Percentiles rank a stretch among this genome's conserved stretches.
Conservation (phyloP, 2,329 filamentous ascomycete species). For the Zarea fungicola region DNA sequence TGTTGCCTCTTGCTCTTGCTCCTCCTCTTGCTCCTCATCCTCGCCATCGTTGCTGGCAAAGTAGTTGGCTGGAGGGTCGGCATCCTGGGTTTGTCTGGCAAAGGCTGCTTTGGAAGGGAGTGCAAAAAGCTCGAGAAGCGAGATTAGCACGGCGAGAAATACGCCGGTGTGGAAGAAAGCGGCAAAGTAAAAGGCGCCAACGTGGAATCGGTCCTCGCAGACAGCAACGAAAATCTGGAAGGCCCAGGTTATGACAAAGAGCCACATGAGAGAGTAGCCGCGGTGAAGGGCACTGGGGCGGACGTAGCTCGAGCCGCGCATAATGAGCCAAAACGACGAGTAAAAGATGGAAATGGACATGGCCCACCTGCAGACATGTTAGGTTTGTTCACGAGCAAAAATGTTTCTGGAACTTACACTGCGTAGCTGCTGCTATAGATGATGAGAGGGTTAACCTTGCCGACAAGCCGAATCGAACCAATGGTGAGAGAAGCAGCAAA, state of each 20-base stretch:
- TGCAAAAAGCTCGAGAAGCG: slow-evolving; percentile 74
- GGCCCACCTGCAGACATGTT: slow-evolving; percentile 52
- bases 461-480: slow-evolving; percentile 67
- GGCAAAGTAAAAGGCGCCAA: slow-evolving; percentile 74
- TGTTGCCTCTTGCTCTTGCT: slow-evolving; percentile 28
- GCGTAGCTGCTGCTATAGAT: slow-evolving; percentile 85
- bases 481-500: slow-evolving; percentile 65
- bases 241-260: slow-evolving; percentile 71
- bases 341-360: slow-evolving; percentile 83
- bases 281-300: slow-evolving; percentile 84
- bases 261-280: slow-evolving; percentile 76
- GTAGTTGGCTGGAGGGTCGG: slow-evolving; percentile 18
- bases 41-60: slow-evolving; percentile 4
- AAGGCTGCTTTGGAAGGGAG: slow-evolving; percentile 68
- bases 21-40: slow-evolving; percentile 13
- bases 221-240: slow-evolving; percentile 68
- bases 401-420: slow-evolving; percentile 43
- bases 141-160: slow-evolving; percentile 69
- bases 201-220: slow-evolving; percentile 66
- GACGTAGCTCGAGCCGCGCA: slow-evolving; percentile 70
- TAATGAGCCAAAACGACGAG: slow-evolving; percentile 75
- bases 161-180: slow-evolving; percentile 73
- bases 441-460: slow-evolving; percentile 82
- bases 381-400: neutral
- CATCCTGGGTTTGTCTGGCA: slow-evolving; percentile 51